Percentiles rank a stretch among this genome's conserved stretches.
These are phyloP conservation scores for Scortechinia acanthostroma DNA, from an alignment of 2,329 filamentous ascomycete species.

Conservation along the genomic window DNA sequence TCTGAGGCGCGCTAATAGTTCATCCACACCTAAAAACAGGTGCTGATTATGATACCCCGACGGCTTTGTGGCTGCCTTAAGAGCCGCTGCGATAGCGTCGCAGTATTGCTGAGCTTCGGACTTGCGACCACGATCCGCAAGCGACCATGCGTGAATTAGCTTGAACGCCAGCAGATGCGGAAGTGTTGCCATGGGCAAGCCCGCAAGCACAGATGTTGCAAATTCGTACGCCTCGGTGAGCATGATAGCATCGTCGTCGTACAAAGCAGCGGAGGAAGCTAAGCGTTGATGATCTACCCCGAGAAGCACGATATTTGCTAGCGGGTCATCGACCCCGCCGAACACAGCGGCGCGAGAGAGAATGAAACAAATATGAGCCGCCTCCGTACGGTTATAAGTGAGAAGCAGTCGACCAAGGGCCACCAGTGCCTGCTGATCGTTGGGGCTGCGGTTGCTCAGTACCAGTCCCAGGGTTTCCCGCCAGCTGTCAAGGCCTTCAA, in stretches of 20 bases:
- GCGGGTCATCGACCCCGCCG: constrained; percentile 75
- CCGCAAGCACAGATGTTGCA: constrained; percentile 27
- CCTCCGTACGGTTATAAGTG: constrained; percentile 81
- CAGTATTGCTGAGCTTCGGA: constrained; percentile 87
- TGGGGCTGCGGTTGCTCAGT: constrained; percentile 76
- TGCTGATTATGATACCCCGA: constrained; percentile 79
- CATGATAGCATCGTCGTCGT: constrained; percentile 79
- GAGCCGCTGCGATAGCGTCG: constrained; percentile 70
- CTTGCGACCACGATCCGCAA: constrained; percentile 77
- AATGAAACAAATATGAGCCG: constrained; percentile 87
- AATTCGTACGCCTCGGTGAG: constrained; percentile 97
- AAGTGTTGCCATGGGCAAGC: constrained; percentile 44
- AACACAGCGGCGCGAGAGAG: constrained; percentile 73
- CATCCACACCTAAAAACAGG: constrained; percentile 72
- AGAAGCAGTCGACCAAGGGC: constrained; percentile 76
- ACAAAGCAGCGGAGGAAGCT: constrained; percentile 58
- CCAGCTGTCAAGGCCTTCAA: constrained; percentile 89
- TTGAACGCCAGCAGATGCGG: constrained; percentile 90
- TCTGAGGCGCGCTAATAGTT: constrained; percentile 75
- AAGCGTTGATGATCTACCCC: constrained; percentile 75
- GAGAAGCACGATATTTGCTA: constrained; percentile 71
- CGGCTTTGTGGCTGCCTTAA: constrained; percentile 73
- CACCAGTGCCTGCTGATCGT: constrained; percentile 71
- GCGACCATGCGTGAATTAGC: constrained; percentile 73
- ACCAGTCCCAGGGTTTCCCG: constrained; percentile 81